Percentiles rank a stretch among this genome's conserved stretches.
These are phyloP conservation scores for Dipteronia dyeriana DNA, from an alignment of 345 rosid genomes.

Conservation along the genomic window DNA sequence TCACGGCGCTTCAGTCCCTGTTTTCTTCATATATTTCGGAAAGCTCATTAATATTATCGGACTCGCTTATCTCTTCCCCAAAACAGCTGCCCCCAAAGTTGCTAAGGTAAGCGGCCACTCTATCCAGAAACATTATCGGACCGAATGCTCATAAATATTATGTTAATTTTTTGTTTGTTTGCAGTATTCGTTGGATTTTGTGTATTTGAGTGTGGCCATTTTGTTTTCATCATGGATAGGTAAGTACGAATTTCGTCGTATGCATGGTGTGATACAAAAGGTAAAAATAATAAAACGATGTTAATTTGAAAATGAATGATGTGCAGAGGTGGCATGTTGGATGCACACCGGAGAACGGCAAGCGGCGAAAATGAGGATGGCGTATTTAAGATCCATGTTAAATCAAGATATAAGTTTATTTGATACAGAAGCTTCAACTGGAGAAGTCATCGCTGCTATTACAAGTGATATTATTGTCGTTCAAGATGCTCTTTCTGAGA, in stretches of 20 bases:
- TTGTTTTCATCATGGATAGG: conserved; percentile 94
- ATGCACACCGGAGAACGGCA: conserved; percentile 97
- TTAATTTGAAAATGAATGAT: not conserved
- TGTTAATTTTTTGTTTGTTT: conserved; percentile 1
- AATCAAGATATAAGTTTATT: conserved; percentile 89
- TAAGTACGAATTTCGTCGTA: conserved; percentile 7
- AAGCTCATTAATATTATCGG: conserved; percentile 78
- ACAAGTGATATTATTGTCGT: conserved; percentile 86
- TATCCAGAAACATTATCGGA: too few species aligned
- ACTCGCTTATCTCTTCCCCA: conserved; percentile 73
- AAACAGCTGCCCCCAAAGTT: conserved; percentile 78
- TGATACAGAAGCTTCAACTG: conserved; percentile 91
- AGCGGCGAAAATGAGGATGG: conserved; percentile 94
- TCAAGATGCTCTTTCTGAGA: conserved; percentile 97
- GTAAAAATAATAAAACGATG: too few species aligned
- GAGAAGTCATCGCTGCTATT: conserved; percentile 86
- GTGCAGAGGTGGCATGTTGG: conserved; percentile 95
- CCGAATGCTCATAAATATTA: not conserved
- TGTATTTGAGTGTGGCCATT: conserved; percentile 84
- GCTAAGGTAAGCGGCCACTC: conserved; percentile 55
- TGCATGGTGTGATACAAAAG: too few species aligned
- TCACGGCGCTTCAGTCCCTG: conserved; percentile 93
- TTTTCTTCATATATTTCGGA: conserved; percentile 93
- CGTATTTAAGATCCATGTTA: conserved; percentile 79
- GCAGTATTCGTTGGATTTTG: conserved; percentile 98